Evolutionary conservation across 495 filamentous ascomycete species (phyloP), one percentile per base, ranked within the genome.

Genomic region (Bryoglossum gracile): DNA sequence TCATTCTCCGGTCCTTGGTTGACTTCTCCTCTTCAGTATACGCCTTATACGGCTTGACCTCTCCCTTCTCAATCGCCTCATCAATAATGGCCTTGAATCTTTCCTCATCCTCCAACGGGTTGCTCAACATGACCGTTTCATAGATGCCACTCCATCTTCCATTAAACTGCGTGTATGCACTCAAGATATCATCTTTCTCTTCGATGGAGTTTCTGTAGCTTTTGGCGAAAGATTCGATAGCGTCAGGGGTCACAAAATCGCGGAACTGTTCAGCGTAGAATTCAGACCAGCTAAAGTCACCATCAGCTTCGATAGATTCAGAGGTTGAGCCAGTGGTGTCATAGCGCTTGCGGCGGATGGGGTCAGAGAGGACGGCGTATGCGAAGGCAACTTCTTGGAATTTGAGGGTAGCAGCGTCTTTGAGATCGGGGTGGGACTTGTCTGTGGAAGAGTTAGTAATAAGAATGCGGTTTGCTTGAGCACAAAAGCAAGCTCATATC

Each of bases 311-410:
- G 24, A 78, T 69, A 14, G 79, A 81, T 56, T 95, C 90, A 2
- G 82, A 77, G 0, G 90, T 97, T 41, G 78, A 87, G 46, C 92
- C 92, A 0, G 91, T 95, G 48, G 73, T 70, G 62, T 98, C 90
- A 66, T 95, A 98, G 49, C 87, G 82, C 41, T 76, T 77, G 43
- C 91, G 84, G 25, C 90, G 79, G 3, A 71, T 68, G 8, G 78
- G 68, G 49, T 95, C 87, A 21, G 87, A 95, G 37, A 98, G 80
- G 38, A 98, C 82, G 14, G 86, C 89, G 59, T 97, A 94, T 35
- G 94, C 90, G 53, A 96, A 90, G 8, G 90, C 92, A 56, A 97
- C 81, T 43, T 81, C 70, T 62, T 97, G 92, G 71, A 98, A 98
- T 28, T 76, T 81, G 41, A 69, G 62, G 53, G 92, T 80, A 6